phyloP scores from a whole-genome alignment of 768 basidiomycete species.

The Mycena albidolilacea region DNA sequence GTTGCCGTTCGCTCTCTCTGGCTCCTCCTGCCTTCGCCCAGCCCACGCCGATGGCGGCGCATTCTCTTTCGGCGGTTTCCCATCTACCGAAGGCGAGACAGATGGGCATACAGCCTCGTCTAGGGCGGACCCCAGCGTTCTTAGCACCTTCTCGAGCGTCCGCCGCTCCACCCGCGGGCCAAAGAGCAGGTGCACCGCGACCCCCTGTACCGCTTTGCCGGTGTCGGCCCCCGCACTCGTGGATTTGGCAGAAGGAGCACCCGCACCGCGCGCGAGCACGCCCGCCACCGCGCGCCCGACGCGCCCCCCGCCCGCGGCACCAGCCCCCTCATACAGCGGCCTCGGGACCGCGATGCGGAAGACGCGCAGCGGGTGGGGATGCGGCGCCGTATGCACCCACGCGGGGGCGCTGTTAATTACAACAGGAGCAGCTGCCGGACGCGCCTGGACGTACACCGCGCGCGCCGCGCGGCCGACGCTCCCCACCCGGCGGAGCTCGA shows the following conservation, averaged over 20 bases:
- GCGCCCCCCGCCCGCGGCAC: conserved; percentile 32
- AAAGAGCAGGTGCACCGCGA: conserved; percentile 33
- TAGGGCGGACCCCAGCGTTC: conserved; percentile 31
- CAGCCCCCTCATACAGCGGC: conserved; percentile 36
- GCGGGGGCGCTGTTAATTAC: not conserved
- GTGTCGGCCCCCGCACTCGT: not conserved
- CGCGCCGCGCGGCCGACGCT: conserved; percentile 28
- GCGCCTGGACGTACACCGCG: conserved; percentile 18
- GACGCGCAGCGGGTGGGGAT: conserved; percentile 35
- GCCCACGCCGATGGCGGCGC: conserved; percentile 13
- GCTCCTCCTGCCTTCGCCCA: not conserved
- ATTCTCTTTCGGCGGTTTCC: not conserved
- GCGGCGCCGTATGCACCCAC: not conserved
- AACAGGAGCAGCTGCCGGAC: not conserved
- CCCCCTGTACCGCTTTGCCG: not conserved
- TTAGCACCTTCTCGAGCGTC: conserved; percentile 37
- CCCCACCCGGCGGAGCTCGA: conserved; percentile 19
- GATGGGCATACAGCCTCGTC: conserved; percentile 12
- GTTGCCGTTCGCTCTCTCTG: not conserved
- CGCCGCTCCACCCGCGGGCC: conserved; percentile 38
- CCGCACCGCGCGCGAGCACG: conserved; percentile 15
- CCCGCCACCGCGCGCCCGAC: conserved; percentile 35
- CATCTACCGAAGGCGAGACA: not conserved
- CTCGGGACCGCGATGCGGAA: conserved; percentile 33
- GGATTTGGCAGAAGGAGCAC: not conserved